phyloP scores from a whole-genome alignment of 2,329 filamentous ascomycete genomes.

The Colletotrichum cereale region DNA sequence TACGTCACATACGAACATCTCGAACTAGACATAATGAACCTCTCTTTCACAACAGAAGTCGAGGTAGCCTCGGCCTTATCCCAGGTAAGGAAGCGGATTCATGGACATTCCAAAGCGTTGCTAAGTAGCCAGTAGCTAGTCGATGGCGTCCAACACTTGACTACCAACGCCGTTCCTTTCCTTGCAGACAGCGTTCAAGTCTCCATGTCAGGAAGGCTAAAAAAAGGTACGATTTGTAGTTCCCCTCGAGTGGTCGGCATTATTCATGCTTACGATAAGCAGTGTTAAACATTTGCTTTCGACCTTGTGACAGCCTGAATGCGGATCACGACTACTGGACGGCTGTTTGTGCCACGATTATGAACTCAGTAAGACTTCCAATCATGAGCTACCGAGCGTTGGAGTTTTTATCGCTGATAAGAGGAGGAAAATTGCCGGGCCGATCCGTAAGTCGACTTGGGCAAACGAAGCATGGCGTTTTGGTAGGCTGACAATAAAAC shows the following conservation, averaged over 20 bases:
- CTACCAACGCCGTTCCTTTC: not conserved
- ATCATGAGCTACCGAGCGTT: not conserved
- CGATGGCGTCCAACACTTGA: not conserved
- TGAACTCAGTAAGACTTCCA: not conserved
- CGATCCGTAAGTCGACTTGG: no score
- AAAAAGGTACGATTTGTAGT: not conserved
- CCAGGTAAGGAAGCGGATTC: not conserved
- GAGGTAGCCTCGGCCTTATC: not conserved
- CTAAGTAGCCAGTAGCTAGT: not conserved
- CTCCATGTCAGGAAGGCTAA: not conserved
- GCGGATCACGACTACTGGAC: not conserved
- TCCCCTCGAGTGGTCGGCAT: not conserved
- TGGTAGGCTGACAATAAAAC: no score
- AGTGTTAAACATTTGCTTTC: conserved; percentile 3
- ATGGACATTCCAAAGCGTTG: not conserved
- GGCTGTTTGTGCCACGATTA: not conserved
- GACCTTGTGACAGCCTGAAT: not conserved
- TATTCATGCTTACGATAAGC: not conserved
- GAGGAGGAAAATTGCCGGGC: not conserved
- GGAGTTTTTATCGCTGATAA: not conserved
- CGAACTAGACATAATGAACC: not conserved
- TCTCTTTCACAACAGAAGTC: not conserved
- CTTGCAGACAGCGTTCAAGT: not conserved
- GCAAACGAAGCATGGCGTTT: no score
- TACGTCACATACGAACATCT: not conserved